phyloP scores from a whole-genome alignment of 352 stramenopile genomes.

The Thalassiosira mediterranea region DNA sequence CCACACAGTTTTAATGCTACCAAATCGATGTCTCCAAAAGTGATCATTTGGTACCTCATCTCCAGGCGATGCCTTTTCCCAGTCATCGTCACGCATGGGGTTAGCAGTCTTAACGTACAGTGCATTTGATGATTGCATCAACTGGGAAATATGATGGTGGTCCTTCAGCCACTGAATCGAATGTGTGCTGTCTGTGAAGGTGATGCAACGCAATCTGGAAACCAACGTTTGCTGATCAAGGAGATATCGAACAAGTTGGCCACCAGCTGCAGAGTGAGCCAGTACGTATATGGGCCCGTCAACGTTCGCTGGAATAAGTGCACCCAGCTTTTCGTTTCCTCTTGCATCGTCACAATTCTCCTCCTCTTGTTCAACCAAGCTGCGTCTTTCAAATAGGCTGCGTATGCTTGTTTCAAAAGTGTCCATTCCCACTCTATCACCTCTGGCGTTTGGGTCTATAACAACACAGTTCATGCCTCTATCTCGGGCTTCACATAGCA shows the following conservation, averaged over 20 bases:
- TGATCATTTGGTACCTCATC: slow-evolving; percentile 56
- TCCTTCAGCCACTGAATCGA: slow-evolving; percentile 74
- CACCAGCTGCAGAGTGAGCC: slow-evolving; percentile 69
- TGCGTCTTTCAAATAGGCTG: slow-evolving; percentile 32
- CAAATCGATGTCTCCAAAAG: slow-evolving; percentile 78
- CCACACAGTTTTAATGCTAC: slow-evolving; percentile 62
- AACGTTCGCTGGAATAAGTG: slow-evolving; percentile 12
- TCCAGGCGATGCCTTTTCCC: slow-evolving; percentile 43
- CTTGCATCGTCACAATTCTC: too few species aligned
- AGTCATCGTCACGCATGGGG: slow-evolving; percentile 45
- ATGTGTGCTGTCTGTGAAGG: slow-evolving; percentile 80
- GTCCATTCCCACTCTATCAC: slow-evolving; percentile 38
- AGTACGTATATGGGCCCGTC: slow-evolving; percentile 60
- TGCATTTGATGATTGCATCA: slow-evolving; percentile 64
- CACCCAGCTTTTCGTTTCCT: too few species aligned
- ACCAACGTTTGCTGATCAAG: slow-evolving; percentile 49
- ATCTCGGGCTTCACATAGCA: slow-evolving; percentile 37
- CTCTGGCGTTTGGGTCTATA: slow-evolving; percentile 58
- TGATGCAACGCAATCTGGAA: slow-evolving; percentile 62
- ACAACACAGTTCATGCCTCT: slow-evolving; percentile 49
- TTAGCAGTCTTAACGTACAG: slow-evolving; percentile 71
- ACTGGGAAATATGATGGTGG: slow-evolving; percentile 46
- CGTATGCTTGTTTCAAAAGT: slow-evolving; percentile 45
- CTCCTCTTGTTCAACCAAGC: neutral
- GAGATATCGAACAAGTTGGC: slow-evolving; percentile 65